Evolutionary conservation across 2,329 filamentous ascomycete genomes (phyloP), one percentile per base, ranked within the genome.

Genomic region (Biscogniauxia marginata): DNA sequence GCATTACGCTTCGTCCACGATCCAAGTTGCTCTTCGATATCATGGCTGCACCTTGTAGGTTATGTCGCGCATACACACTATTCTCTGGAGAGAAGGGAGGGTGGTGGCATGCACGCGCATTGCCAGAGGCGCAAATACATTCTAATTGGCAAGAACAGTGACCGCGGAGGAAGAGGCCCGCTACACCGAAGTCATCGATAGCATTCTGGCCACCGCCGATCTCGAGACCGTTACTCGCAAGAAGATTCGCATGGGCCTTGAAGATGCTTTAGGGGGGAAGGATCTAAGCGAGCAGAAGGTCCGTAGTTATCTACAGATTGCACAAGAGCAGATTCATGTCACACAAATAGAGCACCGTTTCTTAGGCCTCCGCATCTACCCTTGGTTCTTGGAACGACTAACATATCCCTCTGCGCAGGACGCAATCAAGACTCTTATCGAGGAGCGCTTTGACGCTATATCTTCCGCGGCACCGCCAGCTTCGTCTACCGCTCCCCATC

Each of bases 401-500:
- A 57, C 59, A 44, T 43, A 47, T 25, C 21, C 24, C 13, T 9
- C 44, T 22, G 30, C 6, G 43, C 59, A 91, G 88, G 77, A 81
- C 69, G 84, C 85, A 13, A 87, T 91, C 72, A 90, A 90, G 70
- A 77, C 77, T 51, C 78, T 92, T 49, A 91, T 92, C 54, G 86
- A 88, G 74, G 80, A 84, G 63, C 85, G 89, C 18, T 92, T 92
- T 71, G 89, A 92, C 67, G 82, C 86, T 55, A 83, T 88, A 64
- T 84, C 83, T 50, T 79, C 81, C 23, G 73, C 75, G 45, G 73
- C 73, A 44, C 75, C 74, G 63, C 58, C 61, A 7, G 55, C 64
- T 3, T 53, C 60, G 9, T 60, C 59, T 9, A 53, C 62, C 2
- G 49, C 53, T 6, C 56, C 49, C n/a, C 54, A 58, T 2, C 43